These are phyloP conservation scores for Lepidium sativum DNA, from an alignment of 345 rosid species.

Conservation along the genomic window DNA sequence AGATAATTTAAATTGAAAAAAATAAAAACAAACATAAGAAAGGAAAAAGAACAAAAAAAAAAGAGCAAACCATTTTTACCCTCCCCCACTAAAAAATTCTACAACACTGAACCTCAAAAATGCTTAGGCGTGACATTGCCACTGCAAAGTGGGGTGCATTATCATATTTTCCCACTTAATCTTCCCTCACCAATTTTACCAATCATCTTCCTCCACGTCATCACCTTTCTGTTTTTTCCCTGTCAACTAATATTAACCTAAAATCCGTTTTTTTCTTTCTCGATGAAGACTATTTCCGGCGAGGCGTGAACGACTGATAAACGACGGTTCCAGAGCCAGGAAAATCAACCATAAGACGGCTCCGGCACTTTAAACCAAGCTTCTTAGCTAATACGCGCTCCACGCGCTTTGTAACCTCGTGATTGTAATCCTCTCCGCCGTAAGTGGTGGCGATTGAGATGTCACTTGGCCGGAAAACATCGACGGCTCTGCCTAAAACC, in stretches of 20 bases:
- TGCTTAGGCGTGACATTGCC: constrained; percentile 70
- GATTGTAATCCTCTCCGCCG: constrained; percentile 26
- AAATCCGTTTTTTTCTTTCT: constrained; percentile 7
- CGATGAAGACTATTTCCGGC: constrained; percentile 64
- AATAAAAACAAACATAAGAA: background rate
- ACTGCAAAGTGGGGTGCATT: constrained; percentile 76
- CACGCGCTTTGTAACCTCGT: constrained; percentile 52
- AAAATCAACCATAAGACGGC: constrained; percentile 58
- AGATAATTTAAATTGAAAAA: background rate
- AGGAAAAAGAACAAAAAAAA: background rate
- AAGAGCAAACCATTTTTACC: constrained; percentile 19
- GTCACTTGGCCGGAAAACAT: constrained; percentile 68
- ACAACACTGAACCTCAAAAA: constrained; percentile 53
- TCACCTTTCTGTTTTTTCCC: constrained; percentile 8
- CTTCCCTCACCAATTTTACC: constrained; percentile 36
- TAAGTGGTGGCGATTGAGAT: constrained; percentile 69
- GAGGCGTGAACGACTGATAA: constrained; percentile 73
- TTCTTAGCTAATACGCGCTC: constrained; percentile 59
- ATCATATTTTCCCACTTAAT: constrained; percentile 55
- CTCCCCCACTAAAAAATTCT: constrained; percentile 30
- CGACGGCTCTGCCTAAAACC: constrained; percentile 50
- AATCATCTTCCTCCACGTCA: constrained; percentile 42
- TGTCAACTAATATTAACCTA: constrained; percentile 20
- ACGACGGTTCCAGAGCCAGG: constrained; percentile 59
- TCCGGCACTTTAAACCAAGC: constrained; percentile 69